A percentile compares a stretch with the other conserved stretches of the same genome.
These are phyloP conservation scores for Dictyophora rubrovolvata DNA, from an alignment of 768 basidiomycete genomes.

Conservation along the genomic window DNA sequence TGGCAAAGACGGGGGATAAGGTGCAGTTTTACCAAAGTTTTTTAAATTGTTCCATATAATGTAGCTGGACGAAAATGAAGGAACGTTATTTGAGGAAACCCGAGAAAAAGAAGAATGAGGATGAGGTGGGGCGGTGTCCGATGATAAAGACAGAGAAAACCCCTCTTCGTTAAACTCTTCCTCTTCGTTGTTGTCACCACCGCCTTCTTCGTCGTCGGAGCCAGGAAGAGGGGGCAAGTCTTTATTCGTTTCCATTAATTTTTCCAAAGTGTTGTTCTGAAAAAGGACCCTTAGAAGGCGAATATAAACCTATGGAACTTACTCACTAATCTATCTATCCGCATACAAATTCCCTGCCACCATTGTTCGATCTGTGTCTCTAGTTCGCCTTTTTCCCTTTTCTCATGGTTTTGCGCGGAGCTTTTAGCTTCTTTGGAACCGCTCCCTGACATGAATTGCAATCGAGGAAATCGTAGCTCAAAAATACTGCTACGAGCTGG, in stretches of 20 bases:
- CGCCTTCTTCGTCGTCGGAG: conserved; percentile 36
- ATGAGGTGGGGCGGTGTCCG: background rate
- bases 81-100: background rate
- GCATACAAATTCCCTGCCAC: conserved; percentile 56
- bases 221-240: conserved; percentile 52
- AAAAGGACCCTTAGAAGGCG: background rate
- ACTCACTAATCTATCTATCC: conserved; percentile 51
- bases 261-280: conserved; percentile 35
- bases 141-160: background rate
- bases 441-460: conserved; percentile 36
- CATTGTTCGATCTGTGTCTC: conserved; percentile 51
- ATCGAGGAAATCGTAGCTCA: conserved; percentile 48
- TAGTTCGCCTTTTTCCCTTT: conserved; percentile 38
- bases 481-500: conserved; percentile 41
- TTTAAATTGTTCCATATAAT: background rate
- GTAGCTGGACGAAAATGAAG: background rate
- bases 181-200: conserved; percentile 37
- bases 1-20: conserved; percentile 4
- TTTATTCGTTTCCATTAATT: conserved; percentile 25
- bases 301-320: background rate
- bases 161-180: conserved; percentile 4
- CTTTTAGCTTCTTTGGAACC: background rate
- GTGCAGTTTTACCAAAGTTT: background rate
- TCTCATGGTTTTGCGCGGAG: conserved; percentile 18
- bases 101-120: background rate